Conservation (phyloP, 805 yeast species). For the Komagataella phaffii region DNA sequence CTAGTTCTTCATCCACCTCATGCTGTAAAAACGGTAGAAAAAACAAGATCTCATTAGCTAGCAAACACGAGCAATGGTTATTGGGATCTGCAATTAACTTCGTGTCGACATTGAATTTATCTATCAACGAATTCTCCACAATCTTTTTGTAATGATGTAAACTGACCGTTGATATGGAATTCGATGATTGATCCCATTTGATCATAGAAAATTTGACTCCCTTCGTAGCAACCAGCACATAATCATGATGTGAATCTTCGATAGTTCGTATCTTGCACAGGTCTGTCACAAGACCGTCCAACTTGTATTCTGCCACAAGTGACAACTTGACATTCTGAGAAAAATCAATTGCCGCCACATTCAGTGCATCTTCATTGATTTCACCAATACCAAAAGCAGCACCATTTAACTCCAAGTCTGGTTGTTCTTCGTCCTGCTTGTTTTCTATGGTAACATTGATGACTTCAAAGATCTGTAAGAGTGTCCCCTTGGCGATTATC, state of each 20-base stretch:
- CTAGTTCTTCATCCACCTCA: constrained; percentile 22
- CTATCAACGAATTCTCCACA: constrained; percentile 36
- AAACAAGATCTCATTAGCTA: constrained; percentile 57
- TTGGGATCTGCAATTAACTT: constrained; percentile 50
- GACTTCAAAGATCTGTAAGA: constrained; percentile 48
- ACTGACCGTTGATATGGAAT: constrained; percentile 55
- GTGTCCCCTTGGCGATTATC: constrained; percentile 55
- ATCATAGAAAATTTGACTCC: constrained; percentile 69
- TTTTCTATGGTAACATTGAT: constrained; percentile 11
- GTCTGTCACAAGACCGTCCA: constrained; percentile 59
- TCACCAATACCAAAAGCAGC: constrained; percentile 7
- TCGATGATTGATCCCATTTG: constrained; percentile 46
- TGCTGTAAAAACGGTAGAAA: constrained; percentile 47
- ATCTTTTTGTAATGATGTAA: constrained; percentile 78
- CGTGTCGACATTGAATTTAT: constrained; percentile 20
- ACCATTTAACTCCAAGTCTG: constrained; percentile 4
- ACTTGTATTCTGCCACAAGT: constrained; percentile 48
- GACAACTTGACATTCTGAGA: constrained; percentile 13
- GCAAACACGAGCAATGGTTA: constrained; percentile 37
- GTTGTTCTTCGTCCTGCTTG: constrained; percentile 10
- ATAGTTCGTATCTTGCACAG: constrained; percentile 35
- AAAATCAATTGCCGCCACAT: constrained; percentile 7
- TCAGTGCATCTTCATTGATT: constrained; percentile 5
- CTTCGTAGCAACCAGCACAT: constrained; percentile 51
- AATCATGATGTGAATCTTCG: constrained; percentile 36